phyloP scores from a whole-genome alignment of 805 yeast species.

The Hanseniaspora lachancei region DNA sequence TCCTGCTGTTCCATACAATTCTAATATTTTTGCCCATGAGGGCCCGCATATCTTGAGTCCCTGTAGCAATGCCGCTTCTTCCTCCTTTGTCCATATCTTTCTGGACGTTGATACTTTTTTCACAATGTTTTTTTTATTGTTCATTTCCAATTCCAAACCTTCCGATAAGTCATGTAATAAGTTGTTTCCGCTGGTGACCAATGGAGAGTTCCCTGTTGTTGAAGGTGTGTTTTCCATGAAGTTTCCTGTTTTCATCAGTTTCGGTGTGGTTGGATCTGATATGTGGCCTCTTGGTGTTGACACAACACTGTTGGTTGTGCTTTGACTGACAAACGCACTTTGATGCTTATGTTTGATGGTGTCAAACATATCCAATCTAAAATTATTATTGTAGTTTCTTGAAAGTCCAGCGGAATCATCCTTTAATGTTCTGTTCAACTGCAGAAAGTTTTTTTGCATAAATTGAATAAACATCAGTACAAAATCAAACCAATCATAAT shows the following conservation, averaged over 20 bases:
- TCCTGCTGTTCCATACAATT: slow-evolving; percentile 91
- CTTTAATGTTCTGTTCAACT: background rate
- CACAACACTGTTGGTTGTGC: slow-evolving; percentile 3
- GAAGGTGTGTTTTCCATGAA: background rate
- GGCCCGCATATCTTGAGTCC: slow-evolving; percentile 80
- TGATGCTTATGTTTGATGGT: background rate
- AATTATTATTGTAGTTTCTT: background rate
- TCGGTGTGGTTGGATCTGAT: slow-evolving; percentile 8
- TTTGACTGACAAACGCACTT: background rate
- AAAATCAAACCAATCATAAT: slow-evolving; percentile 78
- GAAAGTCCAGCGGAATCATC: background rate
- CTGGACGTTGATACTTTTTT: slow-evolving; percentile 16
- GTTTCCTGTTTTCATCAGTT: background rate
- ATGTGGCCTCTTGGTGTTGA: slow-evolving; percentile 10
- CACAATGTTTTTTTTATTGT: background rate
- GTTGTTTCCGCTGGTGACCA: background rate
- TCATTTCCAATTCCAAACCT: background rate
- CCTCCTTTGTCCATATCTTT: slow-evolving; percentile 65
- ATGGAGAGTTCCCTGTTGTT: background rate
- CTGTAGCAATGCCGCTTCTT: slow-evolving; percentile 68
- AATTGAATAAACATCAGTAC: slow-evolving; percentile 68
- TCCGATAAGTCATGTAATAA: background rate
- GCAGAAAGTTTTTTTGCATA: slow-evolving; percentile 12
- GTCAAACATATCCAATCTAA: background rate
- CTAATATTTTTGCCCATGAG: slow-evolving; percentile 83